Percentiles rank a stretch among this genome's conserved stretches.
These are phyloP conservation scores for Apiotrichum mycotoxinovorans DNA, from an alignment of 1,284 basidiomycete species.

Conservation along the genomic window DNA sequence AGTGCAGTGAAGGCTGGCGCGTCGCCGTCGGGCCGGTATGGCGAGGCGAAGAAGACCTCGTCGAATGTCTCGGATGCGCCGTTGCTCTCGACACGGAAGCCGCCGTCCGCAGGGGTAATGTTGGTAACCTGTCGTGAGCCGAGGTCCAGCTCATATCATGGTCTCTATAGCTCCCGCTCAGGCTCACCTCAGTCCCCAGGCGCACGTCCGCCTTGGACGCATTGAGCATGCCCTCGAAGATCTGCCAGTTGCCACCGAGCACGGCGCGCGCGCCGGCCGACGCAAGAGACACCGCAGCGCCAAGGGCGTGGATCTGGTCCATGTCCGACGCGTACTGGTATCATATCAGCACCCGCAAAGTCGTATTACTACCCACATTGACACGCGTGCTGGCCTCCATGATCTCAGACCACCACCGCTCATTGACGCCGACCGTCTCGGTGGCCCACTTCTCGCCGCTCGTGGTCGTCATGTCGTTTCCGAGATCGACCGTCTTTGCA, in stretches of 20 bases:
- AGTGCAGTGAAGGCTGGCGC: conserved; percentile 22
- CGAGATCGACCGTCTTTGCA: conserved; percentile 34
- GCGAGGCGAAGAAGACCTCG: conserved; percentile 46
- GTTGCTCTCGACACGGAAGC: conserved; percentile 5
- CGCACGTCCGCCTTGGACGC: conserved; percentile 65
- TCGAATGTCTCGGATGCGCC: conserved; percentile 32
- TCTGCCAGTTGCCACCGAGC: conserved; percentile 74
- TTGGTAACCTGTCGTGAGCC: background rate
- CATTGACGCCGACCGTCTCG: conserved; percentile 55
- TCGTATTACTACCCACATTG: conserved; percentile 60
- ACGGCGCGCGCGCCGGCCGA: conserved; percentile 66
- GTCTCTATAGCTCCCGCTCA: no score
- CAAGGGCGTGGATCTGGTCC: conserved; percentile 73
- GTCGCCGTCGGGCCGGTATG: conserved; percentile 26
- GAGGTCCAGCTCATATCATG: background rate
- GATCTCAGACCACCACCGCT: conserved; percentile 68
- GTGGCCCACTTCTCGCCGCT: conserved; percentile 63
- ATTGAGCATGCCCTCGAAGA: conserved; percentile 78
- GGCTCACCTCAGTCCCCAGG: conserved; percentile 62
- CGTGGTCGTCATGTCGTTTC: conserved; percentile 53
- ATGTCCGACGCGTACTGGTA: conserved; percentile 58
- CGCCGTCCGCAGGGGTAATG: background rate
- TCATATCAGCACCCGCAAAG: background rate
- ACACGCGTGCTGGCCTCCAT: conserved; percentile 79
- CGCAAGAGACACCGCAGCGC: conserved; percentile 69